Conservation (phyloP, 1,284 basidiomycete species). For the Termitomyces sp. region DNA sequence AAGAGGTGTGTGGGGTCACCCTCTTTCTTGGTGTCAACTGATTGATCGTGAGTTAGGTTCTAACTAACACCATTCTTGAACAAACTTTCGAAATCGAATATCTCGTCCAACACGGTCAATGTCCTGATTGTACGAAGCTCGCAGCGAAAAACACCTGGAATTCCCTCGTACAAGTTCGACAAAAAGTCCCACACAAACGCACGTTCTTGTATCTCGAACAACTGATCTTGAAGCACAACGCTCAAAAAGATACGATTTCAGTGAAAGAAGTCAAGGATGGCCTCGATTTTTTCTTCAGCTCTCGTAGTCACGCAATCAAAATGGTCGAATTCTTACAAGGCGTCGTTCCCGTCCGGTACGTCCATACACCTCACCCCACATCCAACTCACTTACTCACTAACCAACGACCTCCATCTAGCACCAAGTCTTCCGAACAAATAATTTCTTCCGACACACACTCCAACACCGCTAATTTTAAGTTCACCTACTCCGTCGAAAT, state of each 20-base stretch:
- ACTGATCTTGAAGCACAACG: conserved; percentile 93
- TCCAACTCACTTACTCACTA: background rate
- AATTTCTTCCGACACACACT: conserved; percentile 89
- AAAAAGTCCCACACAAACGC: conserved; percentile 96
- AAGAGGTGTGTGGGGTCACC: conserved; percentile 62
- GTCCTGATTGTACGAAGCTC: conserved; percentile 87
- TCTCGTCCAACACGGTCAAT: conserved; percentile 94
- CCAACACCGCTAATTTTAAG: conserved; percentile 93
- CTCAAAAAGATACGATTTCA: conserved; percentile 93
- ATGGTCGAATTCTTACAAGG: conserved; percentile 94
- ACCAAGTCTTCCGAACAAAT: conserved; percentile 92
- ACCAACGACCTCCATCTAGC: conserved; percentile 32
- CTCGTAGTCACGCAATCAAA: conserved; percentile 88
- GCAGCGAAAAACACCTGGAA: conserved; percentile 99
- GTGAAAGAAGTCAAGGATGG: conserved; percentile 94
- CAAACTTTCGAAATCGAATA: conserved; percentile 98
- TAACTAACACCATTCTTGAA: conserved; percentile 93
- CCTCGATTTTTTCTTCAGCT: conserved; percentile 94
- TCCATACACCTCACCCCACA: conserved; percentile 6
- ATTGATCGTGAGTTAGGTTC: conserved; percentile 49
- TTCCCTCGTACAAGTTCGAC: conserved; percentile 93
- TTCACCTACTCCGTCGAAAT: conserved; percentile 98
- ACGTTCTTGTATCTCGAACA: conserved; percentile 99
- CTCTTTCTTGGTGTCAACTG: background rate
- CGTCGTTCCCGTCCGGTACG: conserved; percentile 84